Evolutionary conservation across 768 basidiomycete species (phyloP).

Genomic region (Steccherinum ochraceum): DNA sequence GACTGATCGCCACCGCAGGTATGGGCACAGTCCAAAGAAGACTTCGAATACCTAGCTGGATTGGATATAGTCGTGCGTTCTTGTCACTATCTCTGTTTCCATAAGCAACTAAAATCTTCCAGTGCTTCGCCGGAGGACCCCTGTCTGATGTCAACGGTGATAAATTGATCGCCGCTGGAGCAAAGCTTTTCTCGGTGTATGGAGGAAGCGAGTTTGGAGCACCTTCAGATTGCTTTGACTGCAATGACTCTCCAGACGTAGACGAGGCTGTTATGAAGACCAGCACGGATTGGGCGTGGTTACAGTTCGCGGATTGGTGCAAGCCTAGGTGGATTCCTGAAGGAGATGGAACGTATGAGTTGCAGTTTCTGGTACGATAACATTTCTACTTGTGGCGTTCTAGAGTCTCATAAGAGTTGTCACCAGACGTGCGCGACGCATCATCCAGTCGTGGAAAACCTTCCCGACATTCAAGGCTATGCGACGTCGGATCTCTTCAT

Average conservation of each 20-base stretch:
- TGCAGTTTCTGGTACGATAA: conserved; percentile 12
- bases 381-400: conserved; percentile 6
- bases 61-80: conserved; percentile 9
- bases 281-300: conserved; percentile 12
- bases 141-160: conserved; percentile 11
- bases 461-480: conserved; percentile 12
- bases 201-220: conserved; percentile 14
- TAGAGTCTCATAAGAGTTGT: too few relatives aligned
- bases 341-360: conserved; percentile 14
- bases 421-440: conserved; percentile 11
- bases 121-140: conserved; percentile 15
- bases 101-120: too few relatives aligned
- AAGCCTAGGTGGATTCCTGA: conserved; percentile 8
- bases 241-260: neutral
- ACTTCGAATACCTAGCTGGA: conserved; percentile 7
- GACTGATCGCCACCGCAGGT: conserved; percentile 6
- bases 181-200: conserved; percentile 9
- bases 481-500: conserved; percentile 14
- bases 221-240: conserved; percentile 2
- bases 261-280: conserved; percentile 4
- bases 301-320: conserved; percentile 5
- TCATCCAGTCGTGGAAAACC: conserved; percentile 12
- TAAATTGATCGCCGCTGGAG: conserved; percentile 13
- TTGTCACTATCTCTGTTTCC: too few relatives aligned
- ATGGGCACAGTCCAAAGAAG: conserved; percentile 13